These are phyloP conservation scores for Meripilus lineatus DNA, from an alignment of 1,284 basidiomycete genomes.

Conservation along the genomic window DNA sequence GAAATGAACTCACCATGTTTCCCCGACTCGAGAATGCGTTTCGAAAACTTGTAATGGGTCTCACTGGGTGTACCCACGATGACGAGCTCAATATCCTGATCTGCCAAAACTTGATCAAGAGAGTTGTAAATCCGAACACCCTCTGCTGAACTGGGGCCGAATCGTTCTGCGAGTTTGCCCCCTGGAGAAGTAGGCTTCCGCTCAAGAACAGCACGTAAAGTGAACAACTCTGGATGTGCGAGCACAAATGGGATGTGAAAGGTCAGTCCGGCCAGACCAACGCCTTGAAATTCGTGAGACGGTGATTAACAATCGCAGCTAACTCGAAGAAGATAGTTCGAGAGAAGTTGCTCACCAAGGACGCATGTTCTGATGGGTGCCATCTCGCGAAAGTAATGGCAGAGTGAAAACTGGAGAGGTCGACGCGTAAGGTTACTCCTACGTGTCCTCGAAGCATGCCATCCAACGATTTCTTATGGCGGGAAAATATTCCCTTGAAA, in stretches of 20 bases:
- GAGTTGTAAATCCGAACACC: slow-evolving; percentile 48
- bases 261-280: slow-evolving; percentile 69
- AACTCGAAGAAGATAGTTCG: neutral
- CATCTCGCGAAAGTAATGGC: no score
- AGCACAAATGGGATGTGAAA: slow-evolving; percentile 81
- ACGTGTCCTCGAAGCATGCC: no score
- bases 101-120: slow-evolving; percentile 51
- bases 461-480: no score
- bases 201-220: slow-evolving; percentile 62
- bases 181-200: slow-evolving; percentile 53
- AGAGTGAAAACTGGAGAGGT: no score
- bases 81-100: slow-evolving; percentile 60
- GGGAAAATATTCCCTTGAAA: no score
- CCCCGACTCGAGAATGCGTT: slow-evolving; percentile 61
- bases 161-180: slow-evolving; percentile 60
- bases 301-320: neutral
- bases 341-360: slow-evolving; percentile 43
- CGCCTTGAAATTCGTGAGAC: slow-evolving; percentile 17
- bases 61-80: slow-evolving; percentile 77
- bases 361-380: slow-evolving; percentile 66
- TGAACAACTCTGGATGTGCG: slow-evolving; percentile 70
- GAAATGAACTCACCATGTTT: slow-evolving; percentile 78
- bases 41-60: slow-evolving; percentile 73
- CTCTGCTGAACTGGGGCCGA: slow-evolving; percentile 41
- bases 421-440: no score